Conservation (phyloP, 2,329 filamentous ascomycete species). For the Arthrobotrys iridis region DNA sequence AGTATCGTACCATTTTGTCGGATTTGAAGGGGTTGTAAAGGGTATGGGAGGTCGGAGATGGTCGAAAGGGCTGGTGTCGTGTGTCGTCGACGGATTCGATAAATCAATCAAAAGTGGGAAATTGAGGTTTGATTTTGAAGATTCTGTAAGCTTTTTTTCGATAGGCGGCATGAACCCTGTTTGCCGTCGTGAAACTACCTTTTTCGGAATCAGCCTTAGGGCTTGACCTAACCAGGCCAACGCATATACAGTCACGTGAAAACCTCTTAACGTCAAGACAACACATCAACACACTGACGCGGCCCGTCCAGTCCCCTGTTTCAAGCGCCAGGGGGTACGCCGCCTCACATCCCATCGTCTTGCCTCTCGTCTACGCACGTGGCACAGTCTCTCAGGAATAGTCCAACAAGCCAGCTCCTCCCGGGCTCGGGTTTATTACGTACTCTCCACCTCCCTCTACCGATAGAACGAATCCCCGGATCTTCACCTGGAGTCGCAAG, state of each 20-base stretch:
- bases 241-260: constrained; percentile 11
- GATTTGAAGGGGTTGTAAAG: constrained; percentile 36
- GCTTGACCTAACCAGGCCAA: constrained; percentile 51
- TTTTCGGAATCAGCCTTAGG: constrained; percentile 38
- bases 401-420: background rate
- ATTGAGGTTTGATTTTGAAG: constrained; percentile 45
- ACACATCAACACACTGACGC: constrained; percentile 42
- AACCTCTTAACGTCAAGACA: constrained; percentile 25
- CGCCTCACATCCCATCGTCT: constrained; percentile 19
- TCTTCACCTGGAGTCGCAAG: constrained; percentile 18
- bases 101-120: constrained; percentile 39
- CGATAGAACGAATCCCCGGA: constrained; percentile 3
- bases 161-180: constrained; percentile 17
- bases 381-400: background rate
- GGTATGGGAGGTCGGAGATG: constrained; percentile 11
- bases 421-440: constrained; percentile 24
- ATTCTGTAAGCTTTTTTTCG: constrained; percentile 42
- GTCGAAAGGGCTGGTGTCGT: constrained; percentile 43
- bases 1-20: constrained; percentile 53
- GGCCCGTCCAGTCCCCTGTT: constrained; percentile 17
- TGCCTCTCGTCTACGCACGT: constrained; percentile 32
- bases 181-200: constrained; percentile 44
- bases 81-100: constrained; percentile 53
- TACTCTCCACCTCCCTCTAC: constrained; percentile 1
- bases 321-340: constrained; percentile 30